Evolutionary conservation across 305 asterid species (phyloP).

Genomic region (Ajuga reptans): DNA sequence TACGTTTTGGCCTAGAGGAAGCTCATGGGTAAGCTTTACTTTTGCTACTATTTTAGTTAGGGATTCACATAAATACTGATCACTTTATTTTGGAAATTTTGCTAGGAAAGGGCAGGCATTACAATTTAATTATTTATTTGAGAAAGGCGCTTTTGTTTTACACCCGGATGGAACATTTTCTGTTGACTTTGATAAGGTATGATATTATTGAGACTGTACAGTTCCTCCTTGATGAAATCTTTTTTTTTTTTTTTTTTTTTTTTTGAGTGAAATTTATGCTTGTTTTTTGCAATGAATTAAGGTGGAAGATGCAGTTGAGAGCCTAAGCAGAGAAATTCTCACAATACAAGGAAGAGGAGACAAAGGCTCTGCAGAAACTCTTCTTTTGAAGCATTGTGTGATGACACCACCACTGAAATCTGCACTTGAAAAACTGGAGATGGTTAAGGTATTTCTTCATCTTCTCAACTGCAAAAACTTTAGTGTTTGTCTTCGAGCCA

Average conservation of each 20-base stretch:
- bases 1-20: conserved; percentile 90
- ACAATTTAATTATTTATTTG: conserved; percentile 79
- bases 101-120: conserved; percentile 79
- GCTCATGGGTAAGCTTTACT: conserved; percentile 72
- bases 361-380: conserved; percentile 54
- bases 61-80: conserved; percentile 4
- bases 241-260: no score
- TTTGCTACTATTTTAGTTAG: background rate
- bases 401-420: conserved; percentile 53
- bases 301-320: conserved; percentile 78
- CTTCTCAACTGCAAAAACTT: background rate
- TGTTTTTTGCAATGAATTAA: conserved; percentile 12
- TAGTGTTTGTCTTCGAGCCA: background rate
- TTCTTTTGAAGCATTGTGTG: conserved; percentile 49
- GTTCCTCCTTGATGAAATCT: no score
- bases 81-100: background rate
- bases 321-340: conserved; percentile 79
- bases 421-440: conserved; percentile 56
- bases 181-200: conserved; percentile 75
- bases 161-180: conserved; percentile 60
- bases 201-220: background rate
- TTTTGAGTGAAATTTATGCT: background rate
- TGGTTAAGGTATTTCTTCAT: conserved; percentile 37
- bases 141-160: conserved; percentile 63
- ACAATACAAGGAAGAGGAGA: conserved; percentile 86